Percentiles rank a stretch among this genome's conserved stretches.
Conservation (phyloP, 148 eudicot genomes). For the Spergularia bocconei region DNA sequence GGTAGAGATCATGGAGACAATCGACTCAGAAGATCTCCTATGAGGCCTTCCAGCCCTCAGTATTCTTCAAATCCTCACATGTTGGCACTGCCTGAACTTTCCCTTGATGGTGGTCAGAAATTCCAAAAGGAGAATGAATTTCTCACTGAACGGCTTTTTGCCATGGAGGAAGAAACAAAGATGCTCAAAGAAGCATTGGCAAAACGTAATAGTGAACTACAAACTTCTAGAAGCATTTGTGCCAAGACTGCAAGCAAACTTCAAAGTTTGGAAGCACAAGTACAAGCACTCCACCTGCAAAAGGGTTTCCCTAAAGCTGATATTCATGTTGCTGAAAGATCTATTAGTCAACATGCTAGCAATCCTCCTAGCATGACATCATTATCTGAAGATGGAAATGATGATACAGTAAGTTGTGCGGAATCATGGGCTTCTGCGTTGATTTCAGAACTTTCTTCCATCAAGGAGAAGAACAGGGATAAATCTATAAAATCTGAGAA, state of each 20-base stretch:
- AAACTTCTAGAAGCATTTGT: constrained; percentile 76
- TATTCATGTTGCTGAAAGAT: constrained; percentile 32
- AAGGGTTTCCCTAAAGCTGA: constrained; percentile 34
- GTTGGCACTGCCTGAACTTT: constrained; percentile 52
- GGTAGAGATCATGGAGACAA: constrained; percentile 82
- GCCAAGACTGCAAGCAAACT: constrained; percentile 87
- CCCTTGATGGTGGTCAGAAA: constrained; percentile 57
- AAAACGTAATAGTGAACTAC: constrained; percentile 82
- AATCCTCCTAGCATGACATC: constrained; percentile 68
- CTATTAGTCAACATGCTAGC: constrained; percentile 44
- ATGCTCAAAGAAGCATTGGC: constrained; percentile 97
- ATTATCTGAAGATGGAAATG: constrained; percentile 86
- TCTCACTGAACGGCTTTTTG: constrained; percentile 74
- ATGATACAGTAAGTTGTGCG: constrained; percentile 67
- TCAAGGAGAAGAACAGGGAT: constrained; percentile 51
- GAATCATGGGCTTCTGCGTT: constrained; percentile 74
- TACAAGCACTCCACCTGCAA: constrained; percentile 41
- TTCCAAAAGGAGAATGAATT: constrained; percentile 78
- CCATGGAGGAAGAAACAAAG: constrained; percentile 95
- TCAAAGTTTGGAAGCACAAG: constrained; percentile 70
- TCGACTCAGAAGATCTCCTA: constrained; percentile 67
- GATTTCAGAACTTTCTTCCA: constrained; percentile 54
- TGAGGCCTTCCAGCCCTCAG: constrained; percentile 68
- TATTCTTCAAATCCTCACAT: constrained; percentile 41
- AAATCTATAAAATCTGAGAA: constrained; percentile 52